Conservation (phyloP, 1,139 yeast species). For the Kodamaea suecica region DNA sequence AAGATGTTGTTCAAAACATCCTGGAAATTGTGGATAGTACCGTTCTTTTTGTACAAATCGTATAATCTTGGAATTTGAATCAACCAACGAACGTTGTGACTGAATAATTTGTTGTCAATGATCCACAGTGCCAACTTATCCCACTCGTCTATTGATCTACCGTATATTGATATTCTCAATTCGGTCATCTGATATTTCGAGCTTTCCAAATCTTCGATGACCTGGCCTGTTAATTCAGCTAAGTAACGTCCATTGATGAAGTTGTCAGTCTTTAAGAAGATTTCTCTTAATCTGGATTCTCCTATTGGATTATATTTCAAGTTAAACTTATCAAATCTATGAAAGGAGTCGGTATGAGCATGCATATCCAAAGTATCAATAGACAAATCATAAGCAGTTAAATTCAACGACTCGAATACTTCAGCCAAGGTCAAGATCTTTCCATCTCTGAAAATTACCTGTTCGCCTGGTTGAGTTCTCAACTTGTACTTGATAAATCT, state of each 20-base stretch:
- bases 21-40: slow-evolving; percentile 66
- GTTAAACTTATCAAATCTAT: slow-evolving; percentile 95
- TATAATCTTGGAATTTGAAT: slow-evolving; percentile 92
- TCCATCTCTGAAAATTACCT: slow-evolving; percentile 92
- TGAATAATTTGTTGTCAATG: slow-evolving; percentile 83
- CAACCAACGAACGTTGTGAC: slow-evolving; percentile 96
- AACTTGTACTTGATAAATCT: slow-evolving; percentile 90
- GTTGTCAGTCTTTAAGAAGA: slow-evolving; percentile 92
- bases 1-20: slow-evolving; percentile 78
- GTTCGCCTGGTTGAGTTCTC: slow-evolving; percentile 65
- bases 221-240: slow-evolving; percentile 92
- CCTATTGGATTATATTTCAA: slow-evolving; percentile 97
- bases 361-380: slow-evolving; percentile 99
- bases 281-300: slow-evolving; percentile 93
- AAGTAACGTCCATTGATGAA: slow-evolving; percentile 83
- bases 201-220: slow-evolving; percentile 86
- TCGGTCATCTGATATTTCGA: slow-evolving; percentile 97
- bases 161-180: slow-evolving; percentile 90
- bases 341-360: slow-evolving; percentile 97
- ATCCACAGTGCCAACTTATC: slow-evolving; percentile 94
- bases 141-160: slow-evolving; percentile 90
- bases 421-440: slow-evolving; percentile 79
- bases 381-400: slow-evolving; percentile 91
- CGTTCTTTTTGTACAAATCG: slow-evolving; percentile 79
- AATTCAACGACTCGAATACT: slow-evolving; percentile 84